Base-by-base conservation (phyloP, 2,329 filamentous ascomycete species). In the Fusarium avenaceum region DNA sequence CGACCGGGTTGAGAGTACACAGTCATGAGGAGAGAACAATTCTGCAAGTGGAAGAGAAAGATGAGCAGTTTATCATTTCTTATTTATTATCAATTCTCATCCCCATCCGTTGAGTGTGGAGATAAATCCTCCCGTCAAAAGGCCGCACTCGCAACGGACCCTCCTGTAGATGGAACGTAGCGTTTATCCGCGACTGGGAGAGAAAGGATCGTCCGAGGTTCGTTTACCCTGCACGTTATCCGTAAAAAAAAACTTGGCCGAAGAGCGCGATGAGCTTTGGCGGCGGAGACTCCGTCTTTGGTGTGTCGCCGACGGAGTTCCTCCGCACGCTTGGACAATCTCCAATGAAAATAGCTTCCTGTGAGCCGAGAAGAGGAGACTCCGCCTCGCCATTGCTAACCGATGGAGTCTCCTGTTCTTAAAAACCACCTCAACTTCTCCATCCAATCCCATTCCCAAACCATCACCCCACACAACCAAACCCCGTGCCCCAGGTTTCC, bases 401-500 rank as follows among this genome's bases (percentile, higher is more conserved):
- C 4, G 8, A 28, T 35, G 65, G 65, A 68, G 40, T 39, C 65
- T 68, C 65, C 65, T 65, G 54, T 39, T 8, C 3, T 3, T 14
- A 32, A 46, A 4, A 33, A 22, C 45, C 35, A 20, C 45, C 38
- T 56, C 20, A 30, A 28, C 17, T 45, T 35, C 22, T 15, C 20
- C 3, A 11, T 28, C 65, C 65, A 68, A 69, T 68, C 54, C 48
- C 26, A 8, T 45, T 43, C n/a, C 46, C 40, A 14, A 30, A 54
- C 35, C 48, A 32, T 46, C 50, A 61, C 65, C 65, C 65, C 65
- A 68, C 65, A 67, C 45, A 45, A 24, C 51, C 54, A 48, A 40
- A 32, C 26, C 43, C 17, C 19, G 32, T 44, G 39, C 59, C 61
- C 65, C 64, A 65, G 65, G 35, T 68, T 68, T 68, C 60, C 64